Percentiles rank a stretch among this genome's conserved stretches.
Conservation (phyloP, 345 rosid genomes). For the Pistacia atlantica region DNA sequence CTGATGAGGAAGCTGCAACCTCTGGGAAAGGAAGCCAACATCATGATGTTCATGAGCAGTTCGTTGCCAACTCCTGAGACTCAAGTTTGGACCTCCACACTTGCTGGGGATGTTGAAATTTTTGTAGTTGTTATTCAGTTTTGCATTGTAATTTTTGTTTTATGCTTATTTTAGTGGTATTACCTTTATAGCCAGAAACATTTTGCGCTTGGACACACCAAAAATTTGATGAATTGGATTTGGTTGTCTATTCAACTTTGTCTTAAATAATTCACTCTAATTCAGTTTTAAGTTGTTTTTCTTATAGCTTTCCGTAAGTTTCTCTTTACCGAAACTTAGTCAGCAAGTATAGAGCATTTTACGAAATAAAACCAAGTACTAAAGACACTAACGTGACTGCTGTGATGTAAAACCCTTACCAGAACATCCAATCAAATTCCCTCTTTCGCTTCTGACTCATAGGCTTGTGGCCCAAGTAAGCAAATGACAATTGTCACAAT, state of each 20-base stretch:
- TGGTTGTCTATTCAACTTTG: constrained; percentile 2
- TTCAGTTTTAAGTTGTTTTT: not conserved
- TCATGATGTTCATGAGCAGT: constrained; percentile 36
- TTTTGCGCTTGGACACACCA: not conserved
- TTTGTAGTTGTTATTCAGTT: constrained; percentile 1
- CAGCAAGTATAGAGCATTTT: not conserved
- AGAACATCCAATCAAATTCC: not conserved
- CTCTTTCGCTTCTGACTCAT: not conserved
- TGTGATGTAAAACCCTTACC: not conserved
- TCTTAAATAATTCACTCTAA: not conserved
- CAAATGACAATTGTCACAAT: not conserved
- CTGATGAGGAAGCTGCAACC: constrained; percentile 11
- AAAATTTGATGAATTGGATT: not conserved
- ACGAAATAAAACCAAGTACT: not conserved
- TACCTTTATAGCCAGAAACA: not conserved
- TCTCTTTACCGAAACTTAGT: not conserved
- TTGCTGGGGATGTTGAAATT: constrained; percentile 13
- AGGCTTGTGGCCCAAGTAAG: not conserved
- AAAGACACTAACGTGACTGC: not conserved
- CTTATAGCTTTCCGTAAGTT: no score
- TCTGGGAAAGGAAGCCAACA: constrained; percentile 33
- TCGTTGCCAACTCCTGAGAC: constrained; percentile 43
- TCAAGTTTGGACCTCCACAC: constrained; percentile 1
- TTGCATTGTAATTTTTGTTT: not conserved
- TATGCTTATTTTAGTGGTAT: not conserved